Evolutionary conservation across 371 early-diverging fungal genomes (phyloP).

Genomic region (Coemansia sp.): DNA sequence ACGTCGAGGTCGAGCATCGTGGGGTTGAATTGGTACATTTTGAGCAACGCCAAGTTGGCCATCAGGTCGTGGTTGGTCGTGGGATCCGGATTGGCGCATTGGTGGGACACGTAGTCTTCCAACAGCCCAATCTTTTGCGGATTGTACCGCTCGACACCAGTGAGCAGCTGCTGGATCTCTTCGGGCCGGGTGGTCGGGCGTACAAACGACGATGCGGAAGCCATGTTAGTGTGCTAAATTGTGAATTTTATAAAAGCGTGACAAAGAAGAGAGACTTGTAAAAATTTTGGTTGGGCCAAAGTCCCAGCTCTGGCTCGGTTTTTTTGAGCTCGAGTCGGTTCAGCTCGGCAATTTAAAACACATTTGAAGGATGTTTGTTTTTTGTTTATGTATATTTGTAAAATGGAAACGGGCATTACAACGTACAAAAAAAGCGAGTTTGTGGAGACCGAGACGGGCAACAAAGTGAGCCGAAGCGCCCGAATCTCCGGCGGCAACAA

Average conservation of each 20-base stretch:
- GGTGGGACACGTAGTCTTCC: constrained; percentile 77
- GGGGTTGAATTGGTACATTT: constrained; percentile 93
- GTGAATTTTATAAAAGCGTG: too few species aligned
- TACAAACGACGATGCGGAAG: constrained; percentile 25
- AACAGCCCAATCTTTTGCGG: constrained; percentile 78
- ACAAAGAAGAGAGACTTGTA: too few species aligned
- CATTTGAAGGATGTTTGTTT: background rate
- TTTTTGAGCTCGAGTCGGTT: background rate
- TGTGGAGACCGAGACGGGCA: constrained; percentile 84
- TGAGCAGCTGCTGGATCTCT: constrained; percentile 70
- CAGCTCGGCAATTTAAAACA: background rate
- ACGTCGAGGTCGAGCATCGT: constrained; percentile 67
- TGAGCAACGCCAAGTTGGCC: constrained; percentile 88
- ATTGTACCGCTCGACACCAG: constrained; percentile 85
- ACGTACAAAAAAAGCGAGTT: constrained; percentile 56
- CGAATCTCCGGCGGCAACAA: constrained; percentile 91
- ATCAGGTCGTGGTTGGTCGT: constrained; percentile 77
- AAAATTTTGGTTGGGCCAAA: too few species aligned
- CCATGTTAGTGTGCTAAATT: constrained; percentile 6
- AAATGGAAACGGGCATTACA: constrained; percentile 71
- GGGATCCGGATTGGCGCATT: constrained; percentile 62
- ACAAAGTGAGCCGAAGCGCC: constrained; percentile 88
- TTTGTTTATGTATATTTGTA: background rate
- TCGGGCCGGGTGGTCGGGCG: constrained; percentile 65
- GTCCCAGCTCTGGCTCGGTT: too few species aligned